These are phyloP conservation scores for Pichia sp. DNA, from an alignment of 1,139 yeast genomes.

Conservation along the genomic window DNA sequence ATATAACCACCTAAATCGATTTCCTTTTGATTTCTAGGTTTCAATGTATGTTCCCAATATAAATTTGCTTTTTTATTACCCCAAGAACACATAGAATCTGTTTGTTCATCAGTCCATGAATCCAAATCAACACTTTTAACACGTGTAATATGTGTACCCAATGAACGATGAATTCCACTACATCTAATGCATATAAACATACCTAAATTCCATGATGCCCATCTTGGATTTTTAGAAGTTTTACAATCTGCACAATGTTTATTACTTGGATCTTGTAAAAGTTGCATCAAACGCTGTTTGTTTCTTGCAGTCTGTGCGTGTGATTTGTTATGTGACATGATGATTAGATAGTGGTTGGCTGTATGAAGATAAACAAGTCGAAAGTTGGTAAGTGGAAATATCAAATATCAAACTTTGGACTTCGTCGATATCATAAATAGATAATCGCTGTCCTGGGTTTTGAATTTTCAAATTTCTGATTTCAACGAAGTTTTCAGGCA, in stretches of 20 bases:
- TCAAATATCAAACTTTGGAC: not conserved
- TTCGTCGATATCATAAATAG: not conserved
- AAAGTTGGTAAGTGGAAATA: not conserved
- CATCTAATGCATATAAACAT: constrained; percentile 88
- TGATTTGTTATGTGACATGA: constrained; percentile 13
- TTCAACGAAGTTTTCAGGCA: not conserved
- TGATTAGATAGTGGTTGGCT: not conserved
- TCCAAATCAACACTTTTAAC: constrained; percentile 91
- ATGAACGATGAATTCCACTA: constrained; percentile 89
- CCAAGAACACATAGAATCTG: constrained; percentile 76
- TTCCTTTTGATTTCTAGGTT: constrained; percentile 32
- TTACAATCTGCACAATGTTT: constrained; percentile 89
- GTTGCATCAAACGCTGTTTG: constrained; percentile 31
- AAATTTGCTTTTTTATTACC: constrained; percentile 74
- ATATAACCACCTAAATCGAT: constrained; percentile 40
- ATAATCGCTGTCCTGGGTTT: not conserved
- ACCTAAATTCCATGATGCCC: constrained; percentile 98
- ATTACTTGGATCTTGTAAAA: constrained; percentile 71
- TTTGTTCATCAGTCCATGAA: constrained; percentile 94
- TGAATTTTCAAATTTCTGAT: not conserved
- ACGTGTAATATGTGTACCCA: constrained; percentile 89
- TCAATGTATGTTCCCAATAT: constrained; percentile 73
- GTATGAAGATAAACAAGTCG: not conserved
- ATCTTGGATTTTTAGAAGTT: constrained; percentile 80
- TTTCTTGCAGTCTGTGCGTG: constrained; percentile 11